Evolutionary conservation across 805 yeast species (phyloP).

Genomic region (Metschnikowia hibisci): DNA sequence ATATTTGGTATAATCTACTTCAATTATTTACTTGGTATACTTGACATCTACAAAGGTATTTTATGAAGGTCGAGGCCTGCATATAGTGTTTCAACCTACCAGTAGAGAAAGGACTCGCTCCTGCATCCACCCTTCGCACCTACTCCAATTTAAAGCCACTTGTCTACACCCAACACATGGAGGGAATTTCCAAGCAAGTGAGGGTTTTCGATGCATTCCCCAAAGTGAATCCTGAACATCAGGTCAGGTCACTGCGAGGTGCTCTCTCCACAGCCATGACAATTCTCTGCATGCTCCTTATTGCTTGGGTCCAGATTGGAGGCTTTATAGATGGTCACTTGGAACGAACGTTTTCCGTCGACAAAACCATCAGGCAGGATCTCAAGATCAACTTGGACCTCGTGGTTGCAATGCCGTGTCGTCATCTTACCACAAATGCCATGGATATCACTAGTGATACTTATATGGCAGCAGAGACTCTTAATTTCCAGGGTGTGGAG

Average conservation of each 20-base stretch:
- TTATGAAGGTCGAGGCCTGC: too few species aligned
- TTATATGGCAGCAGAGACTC: conserved; percentile 69
- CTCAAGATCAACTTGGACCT: conserved; percentile 75
- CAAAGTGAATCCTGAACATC: conserved; percentile 48
- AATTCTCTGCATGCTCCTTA: conserved; percentile 55
- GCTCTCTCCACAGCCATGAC: conserved; percentile 68
- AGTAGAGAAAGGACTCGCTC: too few species aligned
- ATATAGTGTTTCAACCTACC: too few species aligned
- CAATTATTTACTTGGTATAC: too few species aligned
- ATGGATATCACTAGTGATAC: conserved; percentile 75
- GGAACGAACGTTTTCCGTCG: conserved; percentile 76
- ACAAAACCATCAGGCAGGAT: conserved; percentile 50
- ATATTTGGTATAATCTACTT: too few species aligned
- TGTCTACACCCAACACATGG: conserved; percentile 23
- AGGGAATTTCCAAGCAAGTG: conserved; percentile 35
- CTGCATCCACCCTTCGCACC: conserved; percentile 3
- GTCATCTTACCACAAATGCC: conserved; percentile 67
- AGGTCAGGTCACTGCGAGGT: conserved; percentile 72
- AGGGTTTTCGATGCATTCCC: conserved; percentile 47
- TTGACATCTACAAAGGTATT: too few species aligned
- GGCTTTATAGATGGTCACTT: conserved; percentile 78
- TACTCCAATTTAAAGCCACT: background rate
- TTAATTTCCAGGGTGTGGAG: conserved; percentile 63
- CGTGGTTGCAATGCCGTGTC: conserved; percentile 81
- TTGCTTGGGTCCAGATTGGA: conserved; percentile 83